Evolutionary conservation across 2,329 filamentous ascomycete species (phyloP), one percentile per base, ranked within the genome.

Genomic region (Claviceps cyperi): DNA sequence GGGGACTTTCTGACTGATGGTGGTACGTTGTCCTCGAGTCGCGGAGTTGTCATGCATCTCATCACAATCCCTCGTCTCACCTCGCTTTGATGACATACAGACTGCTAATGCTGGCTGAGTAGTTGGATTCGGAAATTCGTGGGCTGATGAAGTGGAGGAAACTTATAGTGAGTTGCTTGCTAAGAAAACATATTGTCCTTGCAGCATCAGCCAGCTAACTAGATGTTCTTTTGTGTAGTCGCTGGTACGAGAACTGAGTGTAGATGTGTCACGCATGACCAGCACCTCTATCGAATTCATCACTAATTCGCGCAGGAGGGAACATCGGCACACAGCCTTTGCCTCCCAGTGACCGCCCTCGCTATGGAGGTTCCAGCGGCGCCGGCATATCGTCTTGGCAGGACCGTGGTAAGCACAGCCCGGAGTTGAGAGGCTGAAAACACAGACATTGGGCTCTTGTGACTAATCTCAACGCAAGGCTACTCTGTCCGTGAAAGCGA

Each of bases 61-160:
- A 57, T 4, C 9, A 4, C 9, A 32, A 11, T 9, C 9, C 28
- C 56, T 56, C 55, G 54, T 19, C 19, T 17, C 37, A 46, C 53
- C 57, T 48, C 53, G 54, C 53, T 56, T 54, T 56, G 51, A 19
- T 15, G 17, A n/a, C 14, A 11, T 6, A n/a, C 19, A 19, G 32
- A 45, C 45, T 46, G 46, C 46, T 51, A 46, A 51, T 46, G n/a
- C 14, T 11, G 22, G 11, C 46, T 3, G 13, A 9, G 4, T 22
- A 6, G 44, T 50, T 74, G 72, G 69, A 57, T 74, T 72, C 57
- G 76, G 73, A 59, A 89, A 65, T 62, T 97, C 92, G 60, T 98
- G 92, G 92, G 92, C 92, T 62, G 94, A 98, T 72, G 92, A 98
- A 68, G 95, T 98, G 73, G 92, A 98, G 70, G 89, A 95, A 63